Evolutionary conservation across 108 stramenopile species (phyloP).

Genomic region (Epithemia pelagica): DNA sequence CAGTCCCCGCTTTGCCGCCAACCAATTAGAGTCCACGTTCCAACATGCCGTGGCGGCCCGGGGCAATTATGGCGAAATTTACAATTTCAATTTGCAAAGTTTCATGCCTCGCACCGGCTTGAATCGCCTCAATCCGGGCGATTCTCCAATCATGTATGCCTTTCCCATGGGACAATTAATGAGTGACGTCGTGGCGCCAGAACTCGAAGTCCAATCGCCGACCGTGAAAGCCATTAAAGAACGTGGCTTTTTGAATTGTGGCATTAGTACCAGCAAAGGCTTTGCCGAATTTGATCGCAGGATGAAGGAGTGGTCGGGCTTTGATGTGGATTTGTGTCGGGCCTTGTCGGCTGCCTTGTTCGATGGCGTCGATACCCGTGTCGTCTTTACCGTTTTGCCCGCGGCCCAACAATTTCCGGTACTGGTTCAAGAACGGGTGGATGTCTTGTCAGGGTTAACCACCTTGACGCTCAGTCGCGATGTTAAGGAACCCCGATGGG

Average conservation of each 20-base stretch:
- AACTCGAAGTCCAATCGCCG: constrained; percentile 1
- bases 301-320: constrained; percentile 18
- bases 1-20: constrained; percentile 30
- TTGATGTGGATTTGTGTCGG: constrained; percentile 45
- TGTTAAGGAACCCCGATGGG: constrained; percentile 16
- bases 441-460: constrained; percentile 37
- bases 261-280: constrained; percentile 16
- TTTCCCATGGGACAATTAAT: constrained; percentile 32
- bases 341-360: constrained; percentile 44
- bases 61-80: constrained; percentile 39
- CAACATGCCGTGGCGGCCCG: not conserved
- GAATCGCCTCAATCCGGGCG: constrained; percentile 41
- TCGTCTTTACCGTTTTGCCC: constrained; percentile 22
- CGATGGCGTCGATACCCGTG: constrained; percentile 18
- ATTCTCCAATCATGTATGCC: constrained; percentile 30
- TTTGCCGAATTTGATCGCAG: constrained; percentile 17
- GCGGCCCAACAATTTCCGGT: constrained; percentile 26
- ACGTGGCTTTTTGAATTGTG: constrained; percentile 38
- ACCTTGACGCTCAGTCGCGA: constrained; percentile 25
- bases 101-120: constrained; percentile 14
- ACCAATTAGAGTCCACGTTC: not conserved
- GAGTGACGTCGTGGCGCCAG: not conserved
- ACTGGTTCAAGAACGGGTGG: constrained; percentile 26
- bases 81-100: constrained; percentile 10
- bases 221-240: constrained; percentile 19